Evolutionary conservation across 768 basidiomycete species (phyloP).

Genomic region (Psilocybe cyanescens): DNA sequence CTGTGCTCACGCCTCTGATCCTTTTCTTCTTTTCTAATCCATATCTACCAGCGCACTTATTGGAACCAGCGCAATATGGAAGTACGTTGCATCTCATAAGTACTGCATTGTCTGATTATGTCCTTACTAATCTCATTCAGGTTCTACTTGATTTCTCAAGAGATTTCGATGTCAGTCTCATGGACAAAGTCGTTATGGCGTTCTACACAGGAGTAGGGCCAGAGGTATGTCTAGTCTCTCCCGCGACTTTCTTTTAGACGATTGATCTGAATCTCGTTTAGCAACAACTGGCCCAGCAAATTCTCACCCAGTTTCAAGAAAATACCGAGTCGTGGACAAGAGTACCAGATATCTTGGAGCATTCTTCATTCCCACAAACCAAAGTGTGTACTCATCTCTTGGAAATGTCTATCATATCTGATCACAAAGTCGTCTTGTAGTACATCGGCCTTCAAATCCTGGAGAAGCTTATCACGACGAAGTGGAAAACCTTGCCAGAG

Average conservation of each 20-base stretch:
- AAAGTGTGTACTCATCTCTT: constrained; percentile 54
- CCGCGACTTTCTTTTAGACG: constrained; percentile 13
- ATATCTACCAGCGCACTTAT: constrained; percentile 18
- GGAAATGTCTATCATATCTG: constrained; percentile 6
- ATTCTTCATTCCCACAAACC: constrained; percentile 81
- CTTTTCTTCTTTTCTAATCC: constrained; percentile 21
- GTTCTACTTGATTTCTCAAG: constrained; percentile 90
- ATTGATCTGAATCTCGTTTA: constrained; percentile 41
- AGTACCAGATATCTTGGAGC: constrained; percentile 92
- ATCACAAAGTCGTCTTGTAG: constrained; percentile 42
- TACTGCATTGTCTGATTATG: constrained; percentile 7
- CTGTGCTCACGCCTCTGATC: constrained; percentile 24
- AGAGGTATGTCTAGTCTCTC: constrained; percentile 58
- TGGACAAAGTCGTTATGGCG: constrained; percentile 93
- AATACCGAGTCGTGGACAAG: constrained; percentile 96
- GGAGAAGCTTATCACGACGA: constrained; percentile 91
- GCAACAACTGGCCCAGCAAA: constrained; percentile 95
- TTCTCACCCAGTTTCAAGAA: constrained; percentile 96
- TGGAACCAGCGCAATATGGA: constrained; percentile 45
- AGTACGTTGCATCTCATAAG: constrained; percentile 31
- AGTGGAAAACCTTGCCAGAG: constrained; percentile 96
- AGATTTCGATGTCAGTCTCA: constrained; percentile 89
- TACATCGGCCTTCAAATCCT: constrained; percentile 97
- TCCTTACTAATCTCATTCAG: constrained; percentile 46
- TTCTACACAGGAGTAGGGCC: constrained; percentile 86